These are phyloP conservation scores for Talaromyces sp. DNA, from an alignment of 2,329 filamentous ascomycete genomes.

Conservation along the genomic window DNA sequence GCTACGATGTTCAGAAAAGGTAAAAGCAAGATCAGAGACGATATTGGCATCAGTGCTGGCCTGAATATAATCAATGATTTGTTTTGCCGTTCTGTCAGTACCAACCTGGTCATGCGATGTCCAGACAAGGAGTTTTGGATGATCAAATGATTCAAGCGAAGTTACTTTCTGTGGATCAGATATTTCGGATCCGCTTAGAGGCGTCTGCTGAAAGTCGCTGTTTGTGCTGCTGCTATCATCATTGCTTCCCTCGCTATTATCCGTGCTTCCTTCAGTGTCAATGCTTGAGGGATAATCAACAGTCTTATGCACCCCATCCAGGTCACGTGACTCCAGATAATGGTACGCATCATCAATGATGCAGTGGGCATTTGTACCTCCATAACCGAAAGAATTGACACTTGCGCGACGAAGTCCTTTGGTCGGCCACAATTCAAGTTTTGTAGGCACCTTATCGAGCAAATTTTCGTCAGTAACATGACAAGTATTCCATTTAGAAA, in stretches of 20 bases:
- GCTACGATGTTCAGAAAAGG: not conserved
- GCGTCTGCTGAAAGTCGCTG: not conserved
- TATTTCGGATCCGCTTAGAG: not conserved
- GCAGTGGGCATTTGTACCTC: not conserved
- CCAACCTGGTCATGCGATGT: not conserved
- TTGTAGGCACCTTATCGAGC: not conserved
- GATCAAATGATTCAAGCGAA: not conserved
- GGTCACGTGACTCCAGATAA: not conserved
- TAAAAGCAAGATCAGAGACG: not conserved
- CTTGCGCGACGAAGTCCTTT: not conserved
- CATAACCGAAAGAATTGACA: not conserved
- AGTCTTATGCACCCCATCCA: not conserved
- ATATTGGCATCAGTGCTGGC: not conserved
- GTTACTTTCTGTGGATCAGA: not conserved
- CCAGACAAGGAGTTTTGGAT: not conserved
- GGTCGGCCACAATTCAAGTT: not conserved
- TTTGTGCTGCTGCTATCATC: not conserved
- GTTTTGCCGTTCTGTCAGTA: not conserved
- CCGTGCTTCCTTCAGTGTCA: not conserved
- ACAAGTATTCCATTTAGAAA: not conserved
- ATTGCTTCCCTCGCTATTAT: not conserved
- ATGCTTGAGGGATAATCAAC: not conserved
- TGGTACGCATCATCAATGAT: not conserved
- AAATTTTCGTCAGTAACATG: not conserved
- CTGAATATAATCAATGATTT: not conserved